Base-by-base conservation (phyloP, 768 basidiomycete species). In the Hemileccinum rubropunctum region DNA sequence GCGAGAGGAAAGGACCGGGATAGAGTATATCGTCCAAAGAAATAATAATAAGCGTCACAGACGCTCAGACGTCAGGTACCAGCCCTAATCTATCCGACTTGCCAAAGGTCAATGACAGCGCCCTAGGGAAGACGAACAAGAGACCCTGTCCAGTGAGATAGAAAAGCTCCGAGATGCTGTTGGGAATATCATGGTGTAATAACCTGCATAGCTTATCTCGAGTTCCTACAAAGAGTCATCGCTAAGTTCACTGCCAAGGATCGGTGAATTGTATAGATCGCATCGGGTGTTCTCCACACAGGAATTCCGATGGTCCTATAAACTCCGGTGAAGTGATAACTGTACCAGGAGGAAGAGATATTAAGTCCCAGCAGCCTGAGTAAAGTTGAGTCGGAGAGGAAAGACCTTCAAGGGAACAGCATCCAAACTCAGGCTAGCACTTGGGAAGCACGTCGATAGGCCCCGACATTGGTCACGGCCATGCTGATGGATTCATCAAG, bases 41-140 rank as follows among this genome's bases (percentile, higher is more conserved):
- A 46, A 40, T 26, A 17, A 21, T 32, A 34, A 43, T 36, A 39
- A 13, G 23, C 32, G 48, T 2, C 32, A 42, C 54, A 10, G 36
- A 17, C 9, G 10, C 36, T 37, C 36, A 6, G 15, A 34, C 28
- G 42, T 6, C 23, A 44, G 39, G 55, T 47, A 45, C 54, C 58
- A 50, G 63, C 60, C 58, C 58, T 47, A n/a, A 39, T 47, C 47
- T 40, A 18, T 42, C 52, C n/a, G 36, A 45, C 42, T 13, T 35
- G 27, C 51, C n/a, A n/a, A 27, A 30, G 35, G 21, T 30, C 23
- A 23, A 45, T 42, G n/a, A 47, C 45, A 26, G 20, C 34, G n/a
- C 28, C n/a, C 23, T 41, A 9, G 20, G n/a, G 37, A 11, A 38
- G 6, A 27, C 27, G 11, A 14, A 26, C n/a, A n/a, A n/a, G n/a